Percentiles rank a stretch among this genome's conserved stretches.
Evolutionary conservation across 768 basidiomycete species (phyloP).

Genomic region (Collybiopsis confluens): DNA sequence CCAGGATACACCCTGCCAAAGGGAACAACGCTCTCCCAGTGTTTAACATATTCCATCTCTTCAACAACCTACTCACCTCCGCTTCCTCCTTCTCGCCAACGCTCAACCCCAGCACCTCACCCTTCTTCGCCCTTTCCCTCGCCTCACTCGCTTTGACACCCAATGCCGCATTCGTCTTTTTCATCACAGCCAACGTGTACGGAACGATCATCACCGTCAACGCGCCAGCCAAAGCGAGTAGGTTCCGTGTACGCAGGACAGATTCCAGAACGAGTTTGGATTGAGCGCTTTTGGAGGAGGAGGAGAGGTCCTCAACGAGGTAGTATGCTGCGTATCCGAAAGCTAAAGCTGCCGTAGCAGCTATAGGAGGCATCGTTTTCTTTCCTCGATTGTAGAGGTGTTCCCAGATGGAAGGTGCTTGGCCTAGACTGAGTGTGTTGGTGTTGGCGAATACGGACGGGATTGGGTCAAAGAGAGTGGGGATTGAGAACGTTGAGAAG

Average conservation of each 20-base stretch:
- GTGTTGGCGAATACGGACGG: background rate
- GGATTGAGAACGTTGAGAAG: background rate
- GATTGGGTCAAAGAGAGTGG: background rate
- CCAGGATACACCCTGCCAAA: background rate
- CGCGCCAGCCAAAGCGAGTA: background rate
- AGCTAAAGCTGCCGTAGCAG: background rate
- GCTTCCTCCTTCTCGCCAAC: background rate
- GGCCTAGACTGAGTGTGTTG: too few relatives aligned
- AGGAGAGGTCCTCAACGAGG: background rate
- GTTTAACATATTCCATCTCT: background rate
- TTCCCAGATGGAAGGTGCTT: background rate
- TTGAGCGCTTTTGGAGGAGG: too few relatives aligned
- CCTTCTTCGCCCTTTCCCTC: background rate
- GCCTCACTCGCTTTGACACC: background rate
- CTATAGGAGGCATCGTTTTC: background rate
- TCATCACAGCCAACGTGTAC: background rate
- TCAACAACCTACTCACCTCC: background rate
- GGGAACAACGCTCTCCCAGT: background rate
- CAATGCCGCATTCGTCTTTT: background rate
- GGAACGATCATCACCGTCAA: conserved; percentile 1
- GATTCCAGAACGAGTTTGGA: too few relatives aligned
- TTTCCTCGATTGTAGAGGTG: conserved; percentile 1
- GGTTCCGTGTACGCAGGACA: background rate
- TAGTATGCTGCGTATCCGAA: background rate
- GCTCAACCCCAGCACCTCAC: too few relatives aligned